A percentile compares a stretch with the other conserved stretches of the same genome.
These are phyloP conservation scores for Hyaloperonospora brassicae DNA, from an alignment of 352 stramenopile genomes.

Conservation along the genomic window DNA sequence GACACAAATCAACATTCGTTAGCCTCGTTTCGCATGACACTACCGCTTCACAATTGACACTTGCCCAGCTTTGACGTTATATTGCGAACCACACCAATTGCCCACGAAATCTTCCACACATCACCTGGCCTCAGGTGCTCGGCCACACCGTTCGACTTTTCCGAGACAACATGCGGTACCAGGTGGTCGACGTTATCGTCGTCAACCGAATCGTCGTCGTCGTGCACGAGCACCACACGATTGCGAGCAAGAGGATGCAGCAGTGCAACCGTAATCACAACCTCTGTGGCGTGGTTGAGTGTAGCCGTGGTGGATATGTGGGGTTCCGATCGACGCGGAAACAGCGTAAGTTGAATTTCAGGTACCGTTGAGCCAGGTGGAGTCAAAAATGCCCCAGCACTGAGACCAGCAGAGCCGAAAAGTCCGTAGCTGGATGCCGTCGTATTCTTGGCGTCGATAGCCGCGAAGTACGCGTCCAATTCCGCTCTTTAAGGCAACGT, in stretches of 20 bases:
- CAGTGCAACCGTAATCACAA: constrained; percentile 81
- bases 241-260: constrained; percentile 48
- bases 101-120: constrained; percentile 58
- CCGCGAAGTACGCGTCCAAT: constrained; percentile 41
- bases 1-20: not conserved
- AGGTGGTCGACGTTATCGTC: constrained; percentile 35
- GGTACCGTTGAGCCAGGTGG: constrained; percentile 56
- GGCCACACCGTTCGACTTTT: constrained; percentile 36
- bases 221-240: constrained; percentile 31
- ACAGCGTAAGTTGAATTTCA: constrained; percentile 87
- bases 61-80: constrained; percentile 41
- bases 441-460: constrained; percentile 15
- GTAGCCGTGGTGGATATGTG: constrained; percentile 46
- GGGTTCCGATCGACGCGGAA: constrained; percentile 75
- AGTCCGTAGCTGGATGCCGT: constrained; percentile 43
- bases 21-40: not conserved
- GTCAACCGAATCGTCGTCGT: constrained; percentile 27
- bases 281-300: constrained; percentile 37
- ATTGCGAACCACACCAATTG: constrained; percentile 47
- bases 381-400: constrained; percentile 64
- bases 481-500: constrained; percentile 24
- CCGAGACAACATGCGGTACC: constrained; percentile 38
- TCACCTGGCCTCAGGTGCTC: constrained; percentile 49
- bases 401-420: constrained; percentile 62
- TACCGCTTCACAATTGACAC: constrained; percentile 1